Percentiles rank a stretch among this genome's conserved stretches.
Evolutionary conservation across 179 eudicot species (phyloP).

Genomic region (Beta macrorhiza): DNA sequence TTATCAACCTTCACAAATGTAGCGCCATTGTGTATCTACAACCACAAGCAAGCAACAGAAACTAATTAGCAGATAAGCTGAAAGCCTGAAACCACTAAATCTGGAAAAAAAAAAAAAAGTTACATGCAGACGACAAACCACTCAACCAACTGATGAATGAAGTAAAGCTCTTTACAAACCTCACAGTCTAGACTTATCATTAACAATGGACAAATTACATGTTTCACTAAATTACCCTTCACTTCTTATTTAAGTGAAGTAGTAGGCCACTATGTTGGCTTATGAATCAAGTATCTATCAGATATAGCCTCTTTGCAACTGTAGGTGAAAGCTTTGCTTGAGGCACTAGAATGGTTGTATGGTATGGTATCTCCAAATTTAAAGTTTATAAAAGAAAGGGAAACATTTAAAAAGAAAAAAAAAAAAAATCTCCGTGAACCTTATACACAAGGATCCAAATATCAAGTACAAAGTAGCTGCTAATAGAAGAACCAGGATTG

Average conservation of each 20-base stretch:
- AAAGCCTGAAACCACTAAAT: not conserved
- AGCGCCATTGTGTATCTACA: constrained; percentile 81
- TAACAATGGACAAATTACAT: not conserved
- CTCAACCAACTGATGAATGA: not conserved
- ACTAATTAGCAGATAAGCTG: constrained; percentile 15
- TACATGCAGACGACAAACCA: not conserved
- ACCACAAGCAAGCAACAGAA: constrained; percentile 23
- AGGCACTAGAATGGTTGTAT: too few species aligned
- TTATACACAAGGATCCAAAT: too few species aligned
- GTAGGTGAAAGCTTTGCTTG: too few species aligned
- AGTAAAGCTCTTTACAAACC: not conserved
- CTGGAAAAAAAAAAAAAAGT: not conserved
- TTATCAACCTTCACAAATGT: constrained; percentile 89
- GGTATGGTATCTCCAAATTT: too few species aligned
- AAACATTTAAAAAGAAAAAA: too few species aligned
- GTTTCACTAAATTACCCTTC: not conserved
- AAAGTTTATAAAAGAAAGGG: too few species aligned
- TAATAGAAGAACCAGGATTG: too few species aligned
- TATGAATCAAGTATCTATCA: not conserved
- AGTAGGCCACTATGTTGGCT: too few species aligned
- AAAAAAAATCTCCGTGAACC: too few species aligned
- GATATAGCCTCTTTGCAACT: too few species aligned
- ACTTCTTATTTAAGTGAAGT: not conserved
- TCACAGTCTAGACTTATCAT: not conserved
- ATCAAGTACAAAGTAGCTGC: too few species aligned